Base-by-base conservation (phyloP, 2,329 filamentous ascomycete genomes). In the Aspergillus sojae region DNA sequence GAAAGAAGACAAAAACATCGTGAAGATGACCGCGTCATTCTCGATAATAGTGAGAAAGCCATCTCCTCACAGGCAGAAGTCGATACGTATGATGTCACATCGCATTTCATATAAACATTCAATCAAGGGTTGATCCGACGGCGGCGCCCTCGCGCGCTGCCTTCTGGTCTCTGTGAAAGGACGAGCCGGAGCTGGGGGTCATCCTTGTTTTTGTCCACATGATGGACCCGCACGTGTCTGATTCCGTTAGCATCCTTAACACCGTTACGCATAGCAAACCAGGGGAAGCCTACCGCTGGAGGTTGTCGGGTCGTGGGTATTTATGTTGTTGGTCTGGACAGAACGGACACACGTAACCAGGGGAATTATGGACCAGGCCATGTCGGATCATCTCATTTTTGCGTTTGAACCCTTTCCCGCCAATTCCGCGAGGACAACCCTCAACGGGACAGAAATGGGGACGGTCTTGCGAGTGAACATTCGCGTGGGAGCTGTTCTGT, bases 281-380 rank as follows among this genome's bases (percentile, higher is more conserved):
- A 62, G 43, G 34, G 23, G 23, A 61, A 41, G 67, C 85, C 68
- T 83, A 96, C 92, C 94, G 89, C 82, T 97, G 94, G 61, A 99
- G 81, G 82, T 98, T 98, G 77, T 99, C 95, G 39, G 95, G 95
- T 70, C 95, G 85, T 5, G 95, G 95, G 76, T 98, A 98, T 75
- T 91, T 94, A 77, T 97, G 94, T 75, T 97, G 93, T 68, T 93
- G 86, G 72, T 97, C 93, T 1, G 93, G 91, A 77, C 95, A 99
- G 75, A 97, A 98, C 0, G 95, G 95, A 77, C 95, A 99, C 34
- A 97, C 89, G 73, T 98, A 99, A 64, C 94, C 94, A 1, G 95
- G 95, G 9, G 93, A 96, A 68, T 93, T 90, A 74, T 99, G 95
- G 4, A 98, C 95, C 3, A 98, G 85, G 1, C 94, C 94, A 72